phyloP scores from a whole-genome alignment of 2,329 filamentous ascomycete genomes.

The Trichoderma polysporum region DNA sequence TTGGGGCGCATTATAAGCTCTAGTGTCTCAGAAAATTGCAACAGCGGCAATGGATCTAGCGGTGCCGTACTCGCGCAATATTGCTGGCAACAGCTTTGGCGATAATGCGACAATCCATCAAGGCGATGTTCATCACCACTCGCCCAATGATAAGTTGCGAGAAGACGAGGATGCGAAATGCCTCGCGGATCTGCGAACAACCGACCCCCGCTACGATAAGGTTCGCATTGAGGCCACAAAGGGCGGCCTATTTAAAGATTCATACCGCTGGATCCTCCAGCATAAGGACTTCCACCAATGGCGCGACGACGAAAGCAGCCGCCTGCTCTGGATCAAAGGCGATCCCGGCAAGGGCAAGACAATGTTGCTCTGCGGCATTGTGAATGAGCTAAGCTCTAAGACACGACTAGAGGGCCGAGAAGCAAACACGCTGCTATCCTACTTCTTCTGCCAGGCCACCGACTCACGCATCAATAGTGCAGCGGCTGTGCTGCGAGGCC shows the following conservation, averaged over 20 bases:
- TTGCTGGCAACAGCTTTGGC: too few relatives aligned
- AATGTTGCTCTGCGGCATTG: slow-evolving; percentile 42
- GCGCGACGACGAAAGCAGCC: slow-evolving; percentile 9
- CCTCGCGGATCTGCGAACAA: slow-evolving; percentile 18
- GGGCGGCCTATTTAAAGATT: not conserved
- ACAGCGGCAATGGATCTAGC: too few relatives aligned
- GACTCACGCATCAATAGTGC: slow-evolving; percentile 39
- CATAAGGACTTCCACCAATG: not conserved
- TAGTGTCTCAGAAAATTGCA: too few relatives aligned
- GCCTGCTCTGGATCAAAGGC: not conserved
- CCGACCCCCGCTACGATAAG: not conserved
- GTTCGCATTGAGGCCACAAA: not conserved
- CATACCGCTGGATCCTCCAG: not conserved
- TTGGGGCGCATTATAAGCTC: too few relatives aligned
- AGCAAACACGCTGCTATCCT: not conserved
- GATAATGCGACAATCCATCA: too few relatives aligned
- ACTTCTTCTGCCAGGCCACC: slow-evolving; percentile 17
- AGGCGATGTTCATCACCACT: too few relatives aligned
- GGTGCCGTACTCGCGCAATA: too few relatives aligned
- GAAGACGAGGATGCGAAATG: too few relatives aligned
- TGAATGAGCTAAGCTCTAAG: slow-evolving; percentile 19
- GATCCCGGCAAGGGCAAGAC: slow-evolving; percentile 30
- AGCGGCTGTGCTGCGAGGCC: slow-evolving; percentile 37
- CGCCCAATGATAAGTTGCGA: too few relatives aligned
- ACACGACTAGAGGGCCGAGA: not conserved